Base-by-base conservation (phyloP, 345 rosid genomes). In the Chamaenerion angustifolium region DNA sequence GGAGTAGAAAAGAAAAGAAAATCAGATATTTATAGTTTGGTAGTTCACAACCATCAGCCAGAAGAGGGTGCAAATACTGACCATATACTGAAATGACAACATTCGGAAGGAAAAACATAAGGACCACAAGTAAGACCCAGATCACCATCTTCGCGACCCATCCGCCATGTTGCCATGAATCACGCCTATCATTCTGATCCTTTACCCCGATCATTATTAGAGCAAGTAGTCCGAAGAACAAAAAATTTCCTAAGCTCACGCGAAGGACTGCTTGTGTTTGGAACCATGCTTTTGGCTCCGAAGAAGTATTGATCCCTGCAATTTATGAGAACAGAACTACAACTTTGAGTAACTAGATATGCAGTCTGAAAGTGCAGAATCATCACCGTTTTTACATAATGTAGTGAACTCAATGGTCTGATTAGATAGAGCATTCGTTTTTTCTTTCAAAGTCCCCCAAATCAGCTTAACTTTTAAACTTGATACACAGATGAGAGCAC, bases 141-240 rank as follows among this genome's bases (percentile, higher is more conserved):
- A 74, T 65, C 6, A 79, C 70, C 79, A 87, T 87, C 83, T 92
- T 92, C n/a, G 78, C 69, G 52, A 67, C 50, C 98, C 98, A 92
- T 56, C 98, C 89, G 10, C 95, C 95, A 44, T 92, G 98, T 52
- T 92, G 96, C 96, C 89, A 80, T 0, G 95, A 79, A 64, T 92
- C 96, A 42, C 94, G 95, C 57, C 56, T 74, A 35, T 87, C 96
- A 49, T 82, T 92, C 71, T 87, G 96, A 72, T 87, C 88, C 76
- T 82, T 92, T 16, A 92, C 77, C 43, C 98, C 83, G 58, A 87
- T 84, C 98, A 92, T 87, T 63, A 92, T 78, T 54, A 87, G 71
- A 41, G 95, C 80, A 43, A 80, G 68, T 45, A 76, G 45, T 0
- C 61, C 79, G 48, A 92, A 92, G 69, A 92, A 92, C 50, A 87